Evolutionary conservation across 192 early-diverging fungal species (phyloP).

Genomic region (Backusella mclennaniae): DNA sequence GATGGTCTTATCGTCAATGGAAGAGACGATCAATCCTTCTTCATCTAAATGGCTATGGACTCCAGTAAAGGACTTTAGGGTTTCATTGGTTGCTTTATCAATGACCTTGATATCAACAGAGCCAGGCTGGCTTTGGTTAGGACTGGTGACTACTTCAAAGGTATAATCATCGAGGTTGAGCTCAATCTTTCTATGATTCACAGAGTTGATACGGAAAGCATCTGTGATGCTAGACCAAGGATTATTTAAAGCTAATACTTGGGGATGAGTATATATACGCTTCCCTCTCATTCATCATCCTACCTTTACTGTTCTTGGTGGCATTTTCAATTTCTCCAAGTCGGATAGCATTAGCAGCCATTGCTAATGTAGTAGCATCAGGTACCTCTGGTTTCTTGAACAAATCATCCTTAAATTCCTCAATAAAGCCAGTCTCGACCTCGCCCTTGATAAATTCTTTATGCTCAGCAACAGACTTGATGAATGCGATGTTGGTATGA

Average conservation of each 20-base stretch:
- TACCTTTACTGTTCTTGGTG: conserved; percentile 17
- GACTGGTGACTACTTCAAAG: conserved; percentile 33
- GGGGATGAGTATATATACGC: background rate
- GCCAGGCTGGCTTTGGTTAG: conserved; percentile 9
- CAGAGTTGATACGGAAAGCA: conserved; percentile 47
- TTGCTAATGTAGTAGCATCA: conserved; percentile 54
- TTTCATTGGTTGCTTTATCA: conserved; percentile 24
- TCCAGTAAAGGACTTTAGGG: conserved; percentile 30
- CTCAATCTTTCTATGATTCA: conserved; percentile 14
- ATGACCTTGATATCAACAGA: conserved; percentile 37
- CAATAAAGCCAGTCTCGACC: conserved; percentile 95
- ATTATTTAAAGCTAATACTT: conserved; percentile 16
- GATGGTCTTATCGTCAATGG: conserved; percentile 61
- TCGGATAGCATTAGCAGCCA: conserved; percentile 62
- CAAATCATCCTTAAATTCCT: conserved; percentile 68
- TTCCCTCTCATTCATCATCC: background rate
- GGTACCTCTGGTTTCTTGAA: conserved; percentile 38
- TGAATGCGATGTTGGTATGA: conserved; percentile 92
- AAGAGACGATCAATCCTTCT: conserved; percentile 52
- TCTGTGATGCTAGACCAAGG: conserved; percentile 33
- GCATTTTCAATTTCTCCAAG: conserved; percentile 18
- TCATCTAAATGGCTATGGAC: conserved; percentile 43
- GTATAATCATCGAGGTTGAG: conserved; percentile 38
- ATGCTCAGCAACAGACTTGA: conserved; percentile 74
- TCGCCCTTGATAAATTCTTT: conserved; percentile 83